Conservation (phyloP, 2,329 filamentous ascomycete species). For the Epichloe uncinata region DNA sequence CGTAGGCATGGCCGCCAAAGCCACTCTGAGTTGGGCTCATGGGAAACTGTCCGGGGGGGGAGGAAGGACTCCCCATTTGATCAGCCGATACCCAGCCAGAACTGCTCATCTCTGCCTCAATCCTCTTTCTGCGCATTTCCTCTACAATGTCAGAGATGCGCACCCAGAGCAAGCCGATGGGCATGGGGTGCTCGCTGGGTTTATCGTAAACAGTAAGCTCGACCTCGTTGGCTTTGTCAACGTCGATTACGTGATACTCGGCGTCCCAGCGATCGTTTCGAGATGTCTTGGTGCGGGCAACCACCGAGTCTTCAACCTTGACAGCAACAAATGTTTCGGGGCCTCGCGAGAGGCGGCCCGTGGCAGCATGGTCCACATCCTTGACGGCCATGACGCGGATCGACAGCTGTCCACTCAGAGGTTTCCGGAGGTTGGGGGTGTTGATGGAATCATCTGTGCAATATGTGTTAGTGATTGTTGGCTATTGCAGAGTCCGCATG, state of each 20-base stretch:
- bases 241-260: slow-evolving; percentile 81
- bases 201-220: slow-evolving; percentile 98
- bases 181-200: slow-evolving; percentile 75
- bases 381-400: slow-evolving; percentile 80
- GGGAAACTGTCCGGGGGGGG: slow-evolving; percentile 39
- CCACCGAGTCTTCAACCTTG: slow-evolving; percentile 90
- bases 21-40: slow-evolving; percentile 34
- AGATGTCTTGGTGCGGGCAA: slow-evolving; percentile 74
- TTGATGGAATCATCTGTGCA: slow-evolving; percentile 84
- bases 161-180: slow-evolving; percentile 92
- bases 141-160: slow-evolving; percentile 94
- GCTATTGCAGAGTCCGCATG: slow-evolving; percentile 1
- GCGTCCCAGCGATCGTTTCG: slow-evolving; percentile 84
- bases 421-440: slow-evolving; percentile 86
- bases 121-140: slow-evolving; percentile 93
- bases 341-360: slow-evolving; percentile 70
- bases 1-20: slow-evolving; percentile 30
- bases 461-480: neutral
- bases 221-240: slow-evolving; percentile 97
- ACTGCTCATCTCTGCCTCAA: slow-evolving; percentile 88
- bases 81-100: slow-evolving; percentile 97
- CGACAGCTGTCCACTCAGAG: slow-evolving; percentile 80
- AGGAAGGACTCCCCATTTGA: slow-evolving; percentile 58
- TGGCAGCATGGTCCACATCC: slow-evolving; percentile 86
- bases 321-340: slow-evolving; percentile 93